Conservation (phyloP, 2,329 filamentous ascomycete genomes). For the Colletotrichum ledebouriae region DNA sequence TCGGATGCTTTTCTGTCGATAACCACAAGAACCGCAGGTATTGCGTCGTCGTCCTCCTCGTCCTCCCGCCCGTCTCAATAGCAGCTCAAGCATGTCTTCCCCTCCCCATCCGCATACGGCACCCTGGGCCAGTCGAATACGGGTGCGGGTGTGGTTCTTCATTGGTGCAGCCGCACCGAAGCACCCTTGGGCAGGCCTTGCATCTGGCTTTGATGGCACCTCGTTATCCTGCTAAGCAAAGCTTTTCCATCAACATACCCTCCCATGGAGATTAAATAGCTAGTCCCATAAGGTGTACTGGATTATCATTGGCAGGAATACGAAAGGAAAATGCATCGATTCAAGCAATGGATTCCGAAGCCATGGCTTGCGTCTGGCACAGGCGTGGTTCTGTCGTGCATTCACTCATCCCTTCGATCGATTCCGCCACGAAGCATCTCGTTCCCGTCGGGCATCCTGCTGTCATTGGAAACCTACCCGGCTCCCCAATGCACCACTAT, state of each 20-base stretch:
- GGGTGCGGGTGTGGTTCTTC: too few species aligned
- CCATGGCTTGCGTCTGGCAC: constrained; percentile 18
- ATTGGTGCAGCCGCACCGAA: too few species aligned
- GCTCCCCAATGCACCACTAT: background rate
- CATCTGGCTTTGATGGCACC: background rate
- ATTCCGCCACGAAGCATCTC: constrained; percentile 5
- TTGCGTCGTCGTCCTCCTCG: background rate
- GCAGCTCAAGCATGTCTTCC: background rate
- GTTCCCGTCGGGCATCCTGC: constrained; percentile 10
- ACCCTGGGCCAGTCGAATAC: too few species aligned
- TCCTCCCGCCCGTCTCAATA: background rate
- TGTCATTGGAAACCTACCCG: constrained; percentile 13
- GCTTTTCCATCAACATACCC: background rate
- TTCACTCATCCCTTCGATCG: constrained; percentile 32
- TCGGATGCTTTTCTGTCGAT: constrained; percentile 15
- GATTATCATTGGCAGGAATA: constrained; percentile 25
- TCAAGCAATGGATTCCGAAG: constrained; percentile 20
- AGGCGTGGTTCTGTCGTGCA: constrained; percentile 26
- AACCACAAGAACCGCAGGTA: constrained; percentile 14
- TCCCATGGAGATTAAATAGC: background rate
- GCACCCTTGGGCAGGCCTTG: background rate
- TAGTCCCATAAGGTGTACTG: background rate
- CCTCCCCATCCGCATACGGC: constrained; percentile 1
- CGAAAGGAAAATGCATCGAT: background rate
- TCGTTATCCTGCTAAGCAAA: constrained; percentile 6